Conservation (phyloP, 495 filamentous ascomycete species). For the Hyaloscypha bicolor region DNA sequence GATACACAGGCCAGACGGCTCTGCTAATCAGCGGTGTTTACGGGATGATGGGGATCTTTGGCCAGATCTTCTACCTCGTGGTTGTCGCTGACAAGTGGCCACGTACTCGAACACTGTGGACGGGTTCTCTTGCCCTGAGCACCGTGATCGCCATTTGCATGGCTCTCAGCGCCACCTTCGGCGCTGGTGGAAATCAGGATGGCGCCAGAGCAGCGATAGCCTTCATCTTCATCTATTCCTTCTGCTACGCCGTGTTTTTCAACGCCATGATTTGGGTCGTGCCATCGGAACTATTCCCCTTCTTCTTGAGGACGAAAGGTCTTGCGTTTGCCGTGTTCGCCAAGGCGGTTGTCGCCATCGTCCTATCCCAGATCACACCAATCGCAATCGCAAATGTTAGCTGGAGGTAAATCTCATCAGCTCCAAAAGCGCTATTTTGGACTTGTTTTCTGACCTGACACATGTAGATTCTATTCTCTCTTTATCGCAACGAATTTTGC, state of each 20-base stretch:
- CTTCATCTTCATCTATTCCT: conserved; percentile 31
- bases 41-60: too few relatives aligned
- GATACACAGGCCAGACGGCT: too few relatives aligned
- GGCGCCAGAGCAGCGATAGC: conserved; percentile 14
- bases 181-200: not conserved
- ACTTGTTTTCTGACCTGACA: too few relatives aligned
- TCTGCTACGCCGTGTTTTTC: conserved; percentile 35
- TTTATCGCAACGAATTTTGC: conserved; percentile 41
- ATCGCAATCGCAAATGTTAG: conserved; percentile 45
- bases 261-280: conserved; percentile 35
- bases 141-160: not conserved
- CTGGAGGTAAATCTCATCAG: conserved; percentile 15
- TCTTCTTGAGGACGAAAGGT: conserved; percentile 19
- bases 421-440: too few relatives aligned
- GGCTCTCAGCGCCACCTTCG: not conserved
- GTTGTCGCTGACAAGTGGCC: too few relatives aligned
- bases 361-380: conserved; percentile 53
- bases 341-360: conserved; percentile 40
- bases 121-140: not conserved
- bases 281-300: conserved; percentile 24
- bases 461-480: conserved; percentile 48
- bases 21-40: too few relatives aligned
- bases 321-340: conserved; percentile 19
- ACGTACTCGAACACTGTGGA: too few relatives aligned
- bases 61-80: too few relatives aligned